A percentile compares a stretch with the other conserved stretches of the same genome.
Conservation (phyloP, 768 basidiomycete genomes). For the Strobilomyces dryophilus region DNA sequence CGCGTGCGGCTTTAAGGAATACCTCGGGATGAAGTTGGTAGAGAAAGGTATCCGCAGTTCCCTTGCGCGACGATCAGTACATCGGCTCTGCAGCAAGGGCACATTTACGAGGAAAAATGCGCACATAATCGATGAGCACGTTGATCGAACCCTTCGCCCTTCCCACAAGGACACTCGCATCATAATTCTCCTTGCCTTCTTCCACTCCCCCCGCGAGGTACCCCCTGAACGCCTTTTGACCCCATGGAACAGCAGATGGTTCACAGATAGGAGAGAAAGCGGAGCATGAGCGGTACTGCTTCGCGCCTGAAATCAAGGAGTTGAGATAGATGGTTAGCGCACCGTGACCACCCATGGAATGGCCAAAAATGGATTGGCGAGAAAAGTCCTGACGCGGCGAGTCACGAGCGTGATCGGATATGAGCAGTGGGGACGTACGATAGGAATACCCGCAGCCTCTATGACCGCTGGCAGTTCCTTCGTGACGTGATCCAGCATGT, state of each 20-base stretch:
- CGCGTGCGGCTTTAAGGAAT: conserved; percentile 75
- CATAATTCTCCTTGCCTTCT: conserved; percentile 72
- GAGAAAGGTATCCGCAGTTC: conserved; percentile 77
- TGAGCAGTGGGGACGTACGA: conserved; percentile 49
- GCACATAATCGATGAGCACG: conserved; percentile 83
- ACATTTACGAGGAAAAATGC: conserved; percentile 18
- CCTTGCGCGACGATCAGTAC: conserved; percentile 39
- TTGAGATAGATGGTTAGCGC: conserved; percentile 87
- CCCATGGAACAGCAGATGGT: conserved; percentile 86
- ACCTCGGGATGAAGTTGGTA: conserved; percentile 89
- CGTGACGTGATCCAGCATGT: conserved; percentile 85
- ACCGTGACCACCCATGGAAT: conserved; percentile 98
- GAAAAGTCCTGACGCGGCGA: conserved; percentile 59
- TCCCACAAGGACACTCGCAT: conserved; percentile 80
- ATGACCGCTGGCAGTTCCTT: conserved; percentile 82
- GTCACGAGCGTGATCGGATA: background rate
- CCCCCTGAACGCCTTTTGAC: conserved; percentile 83
- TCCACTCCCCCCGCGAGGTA: conserved; percentile 75
- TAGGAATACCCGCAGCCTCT: conserved; percentile 64
- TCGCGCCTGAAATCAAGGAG: conserved; percentile 46
- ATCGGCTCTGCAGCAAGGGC: background rate
- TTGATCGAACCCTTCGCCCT: conserved; percentile 60
- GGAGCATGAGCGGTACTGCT: conserved; percentile 79
- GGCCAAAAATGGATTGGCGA: conserved; percentile 88
- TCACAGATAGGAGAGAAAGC: conserved; percentile 88